phyloP scores from a whole-genome alignment of 257 asterid genomes.

The Agastache rugosa region DNA sequence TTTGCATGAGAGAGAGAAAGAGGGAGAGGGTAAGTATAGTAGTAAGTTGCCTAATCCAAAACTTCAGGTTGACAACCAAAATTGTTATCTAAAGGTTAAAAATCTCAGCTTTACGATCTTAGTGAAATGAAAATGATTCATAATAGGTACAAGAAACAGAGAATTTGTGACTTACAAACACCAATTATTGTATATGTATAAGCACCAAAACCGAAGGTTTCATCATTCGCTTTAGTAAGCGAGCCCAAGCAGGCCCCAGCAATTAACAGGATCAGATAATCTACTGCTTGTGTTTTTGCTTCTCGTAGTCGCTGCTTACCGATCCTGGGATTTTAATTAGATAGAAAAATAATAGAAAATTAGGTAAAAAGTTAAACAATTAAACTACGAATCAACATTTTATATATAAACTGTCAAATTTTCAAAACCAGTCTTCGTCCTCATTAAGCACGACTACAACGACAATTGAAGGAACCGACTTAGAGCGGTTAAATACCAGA shows the following conservation, averaged over 20 bases:
- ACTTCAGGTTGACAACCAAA: too few species aligned
- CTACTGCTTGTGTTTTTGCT: constrained; percentile 62
- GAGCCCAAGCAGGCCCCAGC: constrained; percentile 73
- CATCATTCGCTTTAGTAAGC: constrained; percentile 52
- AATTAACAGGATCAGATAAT: constrained; percentile 61
- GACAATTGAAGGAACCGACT: not conserved
- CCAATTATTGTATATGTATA: constrained; percentile 67
- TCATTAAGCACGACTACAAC: not conserved
- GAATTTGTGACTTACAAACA: constrained; percentile 53
- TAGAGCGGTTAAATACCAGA: not conserved
- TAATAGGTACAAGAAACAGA: constrained; percentile 10
- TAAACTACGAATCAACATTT: constrained; percentile 15
- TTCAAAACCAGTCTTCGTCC: not conserved
- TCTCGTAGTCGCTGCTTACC: constrained; percentile 66
- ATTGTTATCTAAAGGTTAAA: not conserved
- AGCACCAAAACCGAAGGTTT: constrained; percentile 59
- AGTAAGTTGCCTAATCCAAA: not conserved
- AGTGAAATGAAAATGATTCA: constrained; percentile 23
- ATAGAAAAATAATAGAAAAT: constrained; percentile 32
- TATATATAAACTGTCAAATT: not conserved
- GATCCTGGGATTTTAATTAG: constrained; percentile 44
- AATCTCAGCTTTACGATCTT: not conserved
- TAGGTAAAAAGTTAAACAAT: not conserved
- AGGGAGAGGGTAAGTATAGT: not conserved
- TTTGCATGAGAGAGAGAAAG: not conserved